phyloP scores from a whole-genome alignment of 2,329 filamentous ascomycete species.

The Stemphylium lycopersici region DNA sequence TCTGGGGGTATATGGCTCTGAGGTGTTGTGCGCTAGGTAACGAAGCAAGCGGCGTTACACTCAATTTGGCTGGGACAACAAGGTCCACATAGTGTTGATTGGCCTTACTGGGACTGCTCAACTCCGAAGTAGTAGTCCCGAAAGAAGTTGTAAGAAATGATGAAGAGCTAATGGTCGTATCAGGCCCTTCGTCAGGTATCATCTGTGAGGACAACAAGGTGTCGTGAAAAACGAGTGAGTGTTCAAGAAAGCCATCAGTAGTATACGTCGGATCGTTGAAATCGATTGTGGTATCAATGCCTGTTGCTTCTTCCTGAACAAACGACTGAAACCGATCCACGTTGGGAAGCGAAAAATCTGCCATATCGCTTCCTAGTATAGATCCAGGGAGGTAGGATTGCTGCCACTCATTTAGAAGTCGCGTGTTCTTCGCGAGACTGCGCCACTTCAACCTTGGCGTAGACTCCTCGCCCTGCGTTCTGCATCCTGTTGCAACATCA shows the following conservation, averaged over 20 bases:
- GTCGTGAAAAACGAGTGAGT: constrained; percentile 75
- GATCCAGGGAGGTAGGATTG: constrained; percentile 36
- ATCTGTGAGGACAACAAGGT: constrained; percentile 67
- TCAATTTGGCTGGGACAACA: constrained; percentile 32
- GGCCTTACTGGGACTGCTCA: constrained; percentile 30
- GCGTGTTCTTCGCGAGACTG: constrained; percentile 19
- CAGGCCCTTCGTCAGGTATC: constrained; percentile 21
- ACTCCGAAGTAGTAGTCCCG: constrained; percentile 39
- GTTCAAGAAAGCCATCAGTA: constrained; percentile 68
- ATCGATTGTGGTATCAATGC: constrained; percentile 34
- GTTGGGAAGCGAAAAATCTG: constrained; percentile 25
- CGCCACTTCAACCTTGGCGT: constrained; percentile 40
- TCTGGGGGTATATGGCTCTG: constrained; percentile 73
- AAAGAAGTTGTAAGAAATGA: constrained; percentile 48
- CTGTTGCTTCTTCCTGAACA: constrained; percentile 23
- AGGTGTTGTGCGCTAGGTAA: constrained; percentile 73
- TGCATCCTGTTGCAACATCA: constrained; percentile 36
- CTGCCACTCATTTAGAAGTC: constrained; percentile 40
- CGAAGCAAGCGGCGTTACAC: constrained; percentile 68
- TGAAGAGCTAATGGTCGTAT: constrained; percentile 38
- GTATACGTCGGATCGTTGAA: constrained; percentile 22
- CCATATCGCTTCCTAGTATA: not conserved
- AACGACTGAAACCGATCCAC: constrained; percentile 16
- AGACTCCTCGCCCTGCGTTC: not conserved
- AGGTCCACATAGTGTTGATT: constrained; percentile 11